Conservation (phyloP, 352 stramenopile genomes). For the Thraustochytrium striatum region DNA sequence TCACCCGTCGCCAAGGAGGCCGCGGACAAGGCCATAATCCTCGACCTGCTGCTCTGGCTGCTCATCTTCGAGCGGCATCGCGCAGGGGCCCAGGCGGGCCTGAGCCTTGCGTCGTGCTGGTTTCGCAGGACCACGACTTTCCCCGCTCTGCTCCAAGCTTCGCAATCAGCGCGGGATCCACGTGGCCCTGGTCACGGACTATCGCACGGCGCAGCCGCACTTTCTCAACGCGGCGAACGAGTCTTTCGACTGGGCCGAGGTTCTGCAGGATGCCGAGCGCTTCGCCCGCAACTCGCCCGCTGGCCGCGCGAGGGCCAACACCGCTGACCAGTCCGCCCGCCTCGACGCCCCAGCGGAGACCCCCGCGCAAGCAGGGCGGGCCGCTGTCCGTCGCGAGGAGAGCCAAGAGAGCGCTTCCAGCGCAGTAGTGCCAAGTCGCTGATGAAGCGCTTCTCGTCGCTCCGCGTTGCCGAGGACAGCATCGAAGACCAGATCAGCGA, state of each 20-base stretch:
- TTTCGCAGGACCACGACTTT: conserved; percentile 8
- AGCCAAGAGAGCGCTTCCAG: too few relatives aligned
- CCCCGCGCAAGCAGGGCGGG: too few relatives aligned
- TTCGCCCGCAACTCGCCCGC: too few relatives aligned
- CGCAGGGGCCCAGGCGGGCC: background rate
- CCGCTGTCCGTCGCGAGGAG: too few relatives aligned
- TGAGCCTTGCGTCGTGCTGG: conserved; percentile 9
- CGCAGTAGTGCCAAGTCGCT: background rate
- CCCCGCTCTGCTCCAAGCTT: background rate
- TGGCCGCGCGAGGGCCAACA: too few relatives aligned
- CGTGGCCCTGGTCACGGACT: background rate
- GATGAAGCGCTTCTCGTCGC: background rate
- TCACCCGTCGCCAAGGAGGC: background rate
- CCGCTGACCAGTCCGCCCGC: too few relatives aligned
- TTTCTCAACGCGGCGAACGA: background rate
- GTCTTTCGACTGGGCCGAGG: background rate
- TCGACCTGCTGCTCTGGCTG: conserved; percentile 5
- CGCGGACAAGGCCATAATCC: conserved; percentile 20
- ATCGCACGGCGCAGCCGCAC: background rate
- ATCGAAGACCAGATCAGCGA: background rate
- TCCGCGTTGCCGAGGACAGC: background rate
- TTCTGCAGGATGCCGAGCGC: background rate
- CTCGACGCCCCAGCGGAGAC: too few relatives aligned
- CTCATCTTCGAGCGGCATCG: background rate
- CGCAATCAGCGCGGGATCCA: conserved; percentile 14